Percentiles rank a stretch among this genome's conserved stretches.
Conservation (phyloP, 768 basidiomycete species). For the Lentinula sp. region DNA sequence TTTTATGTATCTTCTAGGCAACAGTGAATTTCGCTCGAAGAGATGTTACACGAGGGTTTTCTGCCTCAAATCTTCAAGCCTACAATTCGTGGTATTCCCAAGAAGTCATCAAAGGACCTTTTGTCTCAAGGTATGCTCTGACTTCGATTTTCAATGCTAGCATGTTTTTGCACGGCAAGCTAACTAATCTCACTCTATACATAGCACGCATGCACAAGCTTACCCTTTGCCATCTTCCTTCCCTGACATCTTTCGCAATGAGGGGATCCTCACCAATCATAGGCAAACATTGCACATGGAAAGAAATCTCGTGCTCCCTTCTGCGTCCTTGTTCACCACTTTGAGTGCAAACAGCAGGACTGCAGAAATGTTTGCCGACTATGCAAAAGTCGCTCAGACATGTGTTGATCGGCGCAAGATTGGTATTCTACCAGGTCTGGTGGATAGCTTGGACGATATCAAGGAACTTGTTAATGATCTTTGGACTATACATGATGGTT, state of each 20-base stretch:
- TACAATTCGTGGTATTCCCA: slow-evolving; percentile 34
- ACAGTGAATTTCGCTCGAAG: slow-evolving; percentile 30
- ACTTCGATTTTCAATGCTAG: neutral
- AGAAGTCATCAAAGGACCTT: slow-evolving; percentile 19
- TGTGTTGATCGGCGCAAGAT: slow-evolving; percentile 32
- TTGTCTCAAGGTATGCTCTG: slow-evolving; percentile 30
- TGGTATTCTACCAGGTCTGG: slow-evolving; percentile 24
- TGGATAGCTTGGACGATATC: slow-evolving; percentile 47
- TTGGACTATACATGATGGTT: slow-evolving; percentile 52
- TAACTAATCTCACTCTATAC: neutral
- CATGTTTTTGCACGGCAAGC: neutral
- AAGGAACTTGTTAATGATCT: slow-evolving; percentile 50
- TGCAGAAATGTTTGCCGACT: slow-evolving; percentile 35
- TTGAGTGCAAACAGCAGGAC: slow-evolving; percentile 44
- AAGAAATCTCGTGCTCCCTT: slow-evolving; percentile 9
- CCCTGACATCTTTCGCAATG: slow-evolving; percentile 34
- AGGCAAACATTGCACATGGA: slow-evolving; percentile 7
- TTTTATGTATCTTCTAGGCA: neutral
- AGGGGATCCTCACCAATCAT: slow-evolving; percentile 1
- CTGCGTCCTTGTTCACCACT: slow-evolving; percentile 11
- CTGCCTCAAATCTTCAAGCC: slow-evolving; percentile 22
- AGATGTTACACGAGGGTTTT: slow-evolving; percentile 60
- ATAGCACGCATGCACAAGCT: slow-evolving; percentile 40
- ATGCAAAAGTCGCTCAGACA: slow-evolving; percentile 46
- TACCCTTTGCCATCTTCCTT: slow-evolving; percentile 61